phyloP scores from a whole-genome alignment of 2,329 filamentous ascomycete genomes.

The Colletotrichum sojae region DNA sequence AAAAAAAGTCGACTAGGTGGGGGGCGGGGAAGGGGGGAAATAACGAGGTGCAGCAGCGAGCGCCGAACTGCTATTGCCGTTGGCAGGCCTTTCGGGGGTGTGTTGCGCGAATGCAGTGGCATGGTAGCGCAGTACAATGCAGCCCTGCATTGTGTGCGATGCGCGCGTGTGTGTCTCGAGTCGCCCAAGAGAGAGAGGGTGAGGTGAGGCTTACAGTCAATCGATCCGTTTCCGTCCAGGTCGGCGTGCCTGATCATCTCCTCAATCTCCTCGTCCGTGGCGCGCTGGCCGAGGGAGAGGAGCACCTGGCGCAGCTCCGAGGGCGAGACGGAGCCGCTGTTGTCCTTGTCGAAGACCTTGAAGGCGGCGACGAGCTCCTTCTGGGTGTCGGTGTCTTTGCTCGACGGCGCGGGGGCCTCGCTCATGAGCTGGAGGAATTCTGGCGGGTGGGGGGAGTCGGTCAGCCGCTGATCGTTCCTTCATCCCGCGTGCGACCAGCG shows the following conservation, averaged over 20 bases:
- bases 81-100: neutral
- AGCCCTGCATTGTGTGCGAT: neutral
- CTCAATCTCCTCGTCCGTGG: constrained; percentile 43
- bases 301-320: constrained; percentile 42
- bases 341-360: constrained; percentile 43
- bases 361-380: constrained; percentile 42
- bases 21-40: constrained; percentile 14
- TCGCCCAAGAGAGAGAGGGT: neutral
- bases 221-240: constrained; percentile 42
- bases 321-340: constrained; percentile 42
- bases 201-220: constrained; percentile 37
- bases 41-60: constrained; percentile 21
- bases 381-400: constrained; percentile 38
- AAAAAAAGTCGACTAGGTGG: constrained; percentile 2
- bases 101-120: neutral
- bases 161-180: neutral
- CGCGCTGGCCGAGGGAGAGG: constrained; percentile 42
- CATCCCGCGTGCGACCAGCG: neutral
- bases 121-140: neutral
- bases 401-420: constrained; percentile 39
- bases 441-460: neutral
- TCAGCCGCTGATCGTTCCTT: neutral
- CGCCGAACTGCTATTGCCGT: neutral
- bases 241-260: constrained; percentile 43
- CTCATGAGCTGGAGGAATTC: constrained; percentile 43